These are phyloP conservation scores for Ramaria rubella DNA, from an alignment of 768 basidiomycete species.

Conservation along the genomic window DNA sequence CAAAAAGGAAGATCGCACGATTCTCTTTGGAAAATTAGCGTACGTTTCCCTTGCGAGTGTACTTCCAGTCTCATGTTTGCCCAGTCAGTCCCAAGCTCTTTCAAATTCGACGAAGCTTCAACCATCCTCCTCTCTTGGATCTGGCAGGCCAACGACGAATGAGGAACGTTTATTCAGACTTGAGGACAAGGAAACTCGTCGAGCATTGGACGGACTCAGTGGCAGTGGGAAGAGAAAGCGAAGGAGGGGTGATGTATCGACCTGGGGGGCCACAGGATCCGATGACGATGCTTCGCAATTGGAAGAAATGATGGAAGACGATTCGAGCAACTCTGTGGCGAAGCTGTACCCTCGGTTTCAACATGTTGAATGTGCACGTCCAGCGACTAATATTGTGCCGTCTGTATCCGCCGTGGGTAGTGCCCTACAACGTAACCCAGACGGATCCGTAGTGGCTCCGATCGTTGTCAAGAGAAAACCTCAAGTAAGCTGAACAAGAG, in stretches of 20 bases:
- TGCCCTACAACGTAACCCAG: constrained; percentile 57
- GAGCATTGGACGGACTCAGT: constrained; percentile 39
- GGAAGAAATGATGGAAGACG: too few relatives aligned
- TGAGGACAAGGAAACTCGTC: constrained; percentile 55
- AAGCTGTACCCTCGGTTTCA: too few relatives aligned
- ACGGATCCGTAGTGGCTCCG: constrained; percentile 53
- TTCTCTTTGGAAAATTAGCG: constrained; percentile 78
- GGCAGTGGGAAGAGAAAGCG: constrained; percentile 43
- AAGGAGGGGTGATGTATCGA: constrained; percentile 24
- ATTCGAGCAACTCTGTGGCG: too few relatives aligned
- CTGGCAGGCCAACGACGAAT: constrained; percentile 57
- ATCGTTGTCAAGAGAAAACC: constrained; percentile 38
- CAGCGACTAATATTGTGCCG: too few relatives aligned
- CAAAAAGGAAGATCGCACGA: constrained; percentile 77
- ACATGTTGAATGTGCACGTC: too few relatives aligned
- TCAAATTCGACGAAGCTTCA: constrained; percentile 54
- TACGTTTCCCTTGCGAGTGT: constrained; percentile 30
- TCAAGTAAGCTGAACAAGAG: too few relatives aligned
- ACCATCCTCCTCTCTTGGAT: constrained; percentile 79
- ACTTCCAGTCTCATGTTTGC: constrained; percentile 17
- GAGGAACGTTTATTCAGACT: constrained; percentile 49
- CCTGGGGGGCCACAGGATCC: constrained; percentile 20
- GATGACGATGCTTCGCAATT: background rate
- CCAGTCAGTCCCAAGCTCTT: constrained; percentile 71
- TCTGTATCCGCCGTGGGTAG: constrained; percentile 42